Percentiles rank a stretch among this genome's conserved stretches.
These are phyloP conservation scores for Psidium friedrichsthalianum DNA, from an alignment of 345 rosid genomes.

Conservation along the genomic window DNA sequence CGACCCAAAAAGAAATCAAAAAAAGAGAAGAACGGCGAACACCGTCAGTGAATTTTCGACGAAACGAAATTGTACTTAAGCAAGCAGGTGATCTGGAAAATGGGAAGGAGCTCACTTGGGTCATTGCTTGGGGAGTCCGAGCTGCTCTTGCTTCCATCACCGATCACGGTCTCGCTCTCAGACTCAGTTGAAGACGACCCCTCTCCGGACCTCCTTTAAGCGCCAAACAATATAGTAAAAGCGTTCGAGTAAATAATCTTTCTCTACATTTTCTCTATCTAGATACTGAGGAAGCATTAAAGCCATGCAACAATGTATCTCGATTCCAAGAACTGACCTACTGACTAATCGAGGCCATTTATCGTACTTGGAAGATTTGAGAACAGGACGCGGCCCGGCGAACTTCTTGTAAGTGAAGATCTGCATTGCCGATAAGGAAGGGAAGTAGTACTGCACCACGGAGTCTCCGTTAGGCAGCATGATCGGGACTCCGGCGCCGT, in stretches of 20 bases:
- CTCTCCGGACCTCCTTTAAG: not conserved
- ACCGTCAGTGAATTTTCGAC: not conserved
- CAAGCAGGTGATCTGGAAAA: not conserved
- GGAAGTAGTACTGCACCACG: conserved; percentile 36
- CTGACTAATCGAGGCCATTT: not conserved
- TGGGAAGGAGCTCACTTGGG: not conserved
- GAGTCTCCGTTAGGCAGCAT: conserved; percentile 18
- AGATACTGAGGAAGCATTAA: not conserved
- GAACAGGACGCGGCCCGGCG: not conserved
- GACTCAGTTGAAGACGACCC: not conserved
- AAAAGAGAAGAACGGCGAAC: not conserved
- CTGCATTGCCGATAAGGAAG: conserved; percentile 38
- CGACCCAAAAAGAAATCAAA: not conserved
- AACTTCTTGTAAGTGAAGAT: conserved; percentile 13
- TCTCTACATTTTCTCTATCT: not conserved
- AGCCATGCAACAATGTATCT: not conserved
- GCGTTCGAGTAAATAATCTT: not conserved
- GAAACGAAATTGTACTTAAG: not conserved
- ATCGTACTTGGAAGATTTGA: not conserved
- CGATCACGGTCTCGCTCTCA: not conserved
- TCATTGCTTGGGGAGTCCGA: not conserved
- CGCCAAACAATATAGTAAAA: not conserved
- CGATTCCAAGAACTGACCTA: not conserved
- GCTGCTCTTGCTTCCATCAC: not conserved
- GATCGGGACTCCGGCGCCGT: conserved; percentile 36